phyloP scores from a whole-genome alignment of 805 yeast genomes.

The Ogataea wickerhamii region DNA sequence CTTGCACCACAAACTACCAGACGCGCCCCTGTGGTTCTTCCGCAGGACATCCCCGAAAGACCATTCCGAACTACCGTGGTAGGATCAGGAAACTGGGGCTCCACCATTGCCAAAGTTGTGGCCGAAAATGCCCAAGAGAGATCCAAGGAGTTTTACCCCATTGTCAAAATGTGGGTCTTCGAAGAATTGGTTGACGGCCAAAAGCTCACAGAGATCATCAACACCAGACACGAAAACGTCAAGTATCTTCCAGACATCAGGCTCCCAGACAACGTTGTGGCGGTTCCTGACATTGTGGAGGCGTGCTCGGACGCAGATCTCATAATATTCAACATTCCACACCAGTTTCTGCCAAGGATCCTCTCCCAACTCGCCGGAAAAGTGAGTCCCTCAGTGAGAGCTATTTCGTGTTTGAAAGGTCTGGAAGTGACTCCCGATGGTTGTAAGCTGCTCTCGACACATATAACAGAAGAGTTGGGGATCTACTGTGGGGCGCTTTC shows the following conservation, averaged over 20 bases:
- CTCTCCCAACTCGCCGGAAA: slow-evolving; percentile 74
- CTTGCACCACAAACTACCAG: slow-evolving; percentile 11
- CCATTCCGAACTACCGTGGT: slow-evolving; percentile 65
- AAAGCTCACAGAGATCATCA: slow-evolving; percentile 86
- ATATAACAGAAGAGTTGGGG: slow-evolving; percentile 75
- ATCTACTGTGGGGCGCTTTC: slow-evolving; percentile 94
- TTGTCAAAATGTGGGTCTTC: slow-evolving; percentile 95
- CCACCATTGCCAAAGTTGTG: slow-evolving; percentile 92
- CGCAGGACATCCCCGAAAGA: slow-evolving; percentile 21
- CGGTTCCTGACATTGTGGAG: slow-evolving; percentile 77
- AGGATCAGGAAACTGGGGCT: slow-evolving; percentile 99
- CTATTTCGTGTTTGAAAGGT: slow-evolving; percentile 95
- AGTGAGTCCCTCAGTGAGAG: slow-evolving; percentile 68
- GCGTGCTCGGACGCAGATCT: slow-evolving; percentile 82
- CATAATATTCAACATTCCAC: slow-evolving; percentile 92
- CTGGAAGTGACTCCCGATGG: slow-evolving; percentile 84
- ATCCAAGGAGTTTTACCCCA: slow-evolving; percentile 64
- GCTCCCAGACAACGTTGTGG: slow-evolving; percentile 82
- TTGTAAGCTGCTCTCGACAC: slow-evolving; percentile 76
- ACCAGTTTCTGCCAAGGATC: slow-evolving; percentile 84
- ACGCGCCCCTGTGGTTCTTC: slow-evolving; percentile 3
- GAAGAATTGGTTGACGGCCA: slow-evolving; percentile 78
- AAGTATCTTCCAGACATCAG: slow-evolving; percentile 87
- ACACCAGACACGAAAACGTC: slow-evolving; percentile 88
- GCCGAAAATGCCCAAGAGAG: slow-evolving; percentile 80